Percentiles rank a stretch among this genome's conserved stretches.
Evolutionary conservation across 768 basidiomycete genomes (phyloP).

Genomic region (Trametes meyenii): DNA sequence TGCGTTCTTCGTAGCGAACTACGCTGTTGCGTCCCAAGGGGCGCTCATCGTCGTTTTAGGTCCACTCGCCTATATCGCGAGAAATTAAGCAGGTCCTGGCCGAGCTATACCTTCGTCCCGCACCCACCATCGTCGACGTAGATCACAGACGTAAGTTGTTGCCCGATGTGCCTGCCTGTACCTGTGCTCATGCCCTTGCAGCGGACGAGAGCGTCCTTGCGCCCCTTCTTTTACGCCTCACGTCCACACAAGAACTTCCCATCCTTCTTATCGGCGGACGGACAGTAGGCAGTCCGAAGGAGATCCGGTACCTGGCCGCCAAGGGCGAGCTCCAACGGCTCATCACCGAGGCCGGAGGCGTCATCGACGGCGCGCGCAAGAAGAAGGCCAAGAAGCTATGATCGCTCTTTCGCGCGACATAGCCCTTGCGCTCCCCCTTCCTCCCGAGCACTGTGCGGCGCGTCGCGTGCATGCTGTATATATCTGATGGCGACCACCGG

Average conservation of each 20-base stretch:
- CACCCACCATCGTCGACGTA: constrained; percentile 69
- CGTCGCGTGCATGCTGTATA: constrained; percentile 19
- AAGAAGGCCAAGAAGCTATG: constrained; percentile 43
- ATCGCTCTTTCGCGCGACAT: not conserved
- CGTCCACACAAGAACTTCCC: constrained; percentile 56
- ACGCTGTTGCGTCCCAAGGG: not conserved
- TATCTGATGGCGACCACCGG: constrained; percentile 10
- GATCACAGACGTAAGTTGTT: constrained; percentile 56
- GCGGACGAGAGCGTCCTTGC: constrained; percentile 67
- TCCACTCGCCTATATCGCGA: constrained; percentile 64
- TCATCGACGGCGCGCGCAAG: constrained; percentile 55
- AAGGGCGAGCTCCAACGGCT: constrained; percentile 54
- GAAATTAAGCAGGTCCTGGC: constrained; percentile 65
- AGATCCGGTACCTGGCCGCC: constrained; percentile 53
- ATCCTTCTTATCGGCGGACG: constrained; percentile 71
- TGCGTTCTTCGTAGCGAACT: constrained; percentile 26
- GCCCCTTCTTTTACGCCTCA: constrained; percentile 66
- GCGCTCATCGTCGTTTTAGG: constrained; percentile 38
- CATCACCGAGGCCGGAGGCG: constrained; percentile 59
- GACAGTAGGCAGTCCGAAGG: constrained; percentile 46
- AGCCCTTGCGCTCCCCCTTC: not conserved
- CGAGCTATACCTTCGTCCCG: constrained; percentile 58
- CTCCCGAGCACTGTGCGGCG: constrained; percentile 10
- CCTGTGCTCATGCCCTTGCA: constrained; percentile 14
- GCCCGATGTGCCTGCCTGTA: not conserved